A percentile compares a stretch with the other conserved stretches of the same genome.
These are phyloP conservation scores for Monilinia fructicola DNA, from an alignment of 2,329 filamentous ascomycete species.

Conservation along the genomic window DNA sequence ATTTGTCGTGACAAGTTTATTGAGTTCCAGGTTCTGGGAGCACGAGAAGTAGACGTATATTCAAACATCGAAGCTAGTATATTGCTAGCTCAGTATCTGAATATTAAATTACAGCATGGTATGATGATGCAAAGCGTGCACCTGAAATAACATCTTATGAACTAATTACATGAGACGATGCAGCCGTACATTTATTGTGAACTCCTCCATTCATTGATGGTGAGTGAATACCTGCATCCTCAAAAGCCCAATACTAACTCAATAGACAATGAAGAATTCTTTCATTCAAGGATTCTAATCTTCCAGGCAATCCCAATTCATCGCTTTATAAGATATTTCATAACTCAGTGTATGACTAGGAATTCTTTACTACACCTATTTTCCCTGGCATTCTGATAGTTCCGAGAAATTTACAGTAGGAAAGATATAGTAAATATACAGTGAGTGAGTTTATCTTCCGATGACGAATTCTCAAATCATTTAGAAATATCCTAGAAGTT, in stretches of 20 bases:
- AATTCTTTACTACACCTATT: background rate
- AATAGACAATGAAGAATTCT: background rate
- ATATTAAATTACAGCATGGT: background rate
- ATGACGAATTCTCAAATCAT: background rate
- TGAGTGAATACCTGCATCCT: background rate
- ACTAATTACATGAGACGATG: background rate
- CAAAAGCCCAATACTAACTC: background rate
- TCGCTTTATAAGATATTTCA: background rate
- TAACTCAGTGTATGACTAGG: background rate
- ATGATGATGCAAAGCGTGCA: background rate
- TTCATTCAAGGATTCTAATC: rapidly evolving
- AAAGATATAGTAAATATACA: background rate
- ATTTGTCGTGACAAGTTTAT: background rate
- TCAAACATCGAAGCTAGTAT: background rate
- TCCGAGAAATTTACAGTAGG: background rate
- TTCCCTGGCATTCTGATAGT: background rate
- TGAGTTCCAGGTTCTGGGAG: background rate
- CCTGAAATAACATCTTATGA: background rate
- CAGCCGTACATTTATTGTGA: background rate
- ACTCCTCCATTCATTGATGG: background rate
- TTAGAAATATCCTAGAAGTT: background rate
- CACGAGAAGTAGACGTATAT: background rate
- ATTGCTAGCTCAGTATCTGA: background rate
- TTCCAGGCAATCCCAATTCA: background rate
- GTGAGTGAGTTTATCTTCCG: too few relatives aligned